A percentile compares a stretch with the other conserved stretches of the same genome.
phyloP scores from a whole-genome alignment of 257 asterid species.

The Nicotiana tabacum region DNA sequence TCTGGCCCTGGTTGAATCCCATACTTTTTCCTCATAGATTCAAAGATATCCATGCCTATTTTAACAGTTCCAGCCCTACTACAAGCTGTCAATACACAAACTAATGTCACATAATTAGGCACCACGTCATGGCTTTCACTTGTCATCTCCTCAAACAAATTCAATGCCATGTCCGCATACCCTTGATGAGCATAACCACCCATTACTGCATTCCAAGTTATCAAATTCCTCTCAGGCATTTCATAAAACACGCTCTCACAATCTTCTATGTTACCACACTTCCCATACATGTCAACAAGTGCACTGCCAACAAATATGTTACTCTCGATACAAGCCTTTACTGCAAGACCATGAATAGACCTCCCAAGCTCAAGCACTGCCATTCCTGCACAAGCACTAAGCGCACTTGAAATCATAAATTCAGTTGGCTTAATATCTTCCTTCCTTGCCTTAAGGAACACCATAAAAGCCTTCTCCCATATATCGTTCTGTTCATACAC shows the following conservation, averaged over 20 bases:
- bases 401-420: conserved; percentile 70
- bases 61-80: conserved; percentile 83
- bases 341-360: conserved; percentile 63
- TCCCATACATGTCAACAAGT: conserved; percentile 85
- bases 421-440: conserved; percentile 49
- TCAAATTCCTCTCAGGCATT: conserved; percentile 55
- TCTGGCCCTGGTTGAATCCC: conserved; percentile 69
- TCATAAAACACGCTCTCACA: conserved; percentile 51
- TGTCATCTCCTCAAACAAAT: conserved; percentile 52
- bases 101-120: conserved; percentile 78
- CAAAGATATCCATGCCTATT: conserved; percentile 57
- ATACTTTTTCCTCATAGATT: conserved; percentile 48
- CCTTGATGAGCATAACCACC: conserved; percentile 93
- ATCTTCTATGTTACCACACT: conserved; percentile 70
- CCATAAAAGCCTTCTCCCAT: conserved; percentile 58
- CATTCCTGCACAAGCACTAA: conserved; percentile 79
- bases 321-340: conserved; percentile 61
- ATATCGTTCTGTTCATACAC: conserved; percentile 66
- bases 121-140: conserved; percentile 13
- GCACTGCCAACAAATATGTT: conserved; percentile 81
- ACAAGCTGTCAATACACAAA: conserved; percentile 74
- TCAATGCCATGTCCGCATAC: conserved; percentile 55
- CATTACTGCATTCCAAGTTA: conserved; percentile 77
- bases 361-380: conserved; percentile 79
- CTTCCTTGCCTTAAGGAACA: conserved; percentile 47